Percentiles rank a stretch among this genome's conserved stretches.
Evolutionary conservation across 352 stramenopile genomes (phyloP).

Genomic region (Globisporangium canariense): DNA sequence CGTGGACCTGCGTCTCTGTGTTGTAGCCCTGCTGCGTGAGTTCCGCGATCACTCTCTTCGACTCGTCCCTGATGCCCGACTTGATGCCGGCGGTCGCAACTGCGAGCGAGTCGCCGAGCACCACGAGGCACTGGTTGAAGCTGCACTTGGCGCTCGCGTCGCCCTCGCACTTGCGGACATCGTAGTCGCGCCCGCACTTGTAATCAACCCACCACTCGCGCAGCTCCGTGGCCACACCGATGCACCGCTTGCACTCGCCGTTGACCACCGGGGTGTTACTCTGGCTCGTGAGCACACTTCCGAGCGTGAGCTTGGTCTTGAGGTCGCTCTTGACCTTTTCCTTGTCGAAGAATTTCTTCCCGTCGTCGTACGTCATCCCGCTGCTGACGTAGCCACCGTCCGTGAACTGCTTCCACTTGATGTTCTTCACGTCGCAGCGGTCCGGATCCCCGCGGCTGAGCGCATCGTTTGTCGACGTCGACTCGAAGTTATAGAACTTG

Average conservation of each 20-base stretch:
- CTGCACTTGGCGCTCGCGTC: constrained; percentile 25
- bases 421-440: constrained; percentile 34
- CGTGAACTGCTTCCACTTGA: background rate
- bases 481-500: constrained; percentile 36
- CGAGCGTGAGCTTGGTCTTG: background rate
- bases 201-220: constrained; percentile 63
- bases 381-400: background rate
- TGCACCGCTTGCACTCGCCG: constrained; percentile 45
- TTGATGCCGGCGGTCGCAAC: constrained; percentile 31
- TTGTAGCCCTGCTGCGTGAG: constrained; percentile 40
- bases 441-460: constrained; percentile 25
- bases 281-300: constrained; percentile 1
- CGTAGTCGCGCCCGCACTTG: constrained; percentile 49
- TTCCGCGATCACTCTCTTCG: constrained; percentile 31
- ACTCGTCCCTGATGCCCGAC: constrained; percentile 19
- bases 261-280: constrained; percentile 17
- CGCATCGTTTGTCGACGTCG: constrained; percentile 43
- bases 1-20: constrained; percentile 59
- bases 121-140: constrained; percentile 50
- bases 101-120: constrained; percentile 46
- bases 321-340: constrained; percentile 28
- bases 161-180: constrained; percentile 36
- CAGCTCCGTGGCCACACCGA: constrained; percentile 36
- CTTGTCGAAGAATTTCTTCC: constrained; percentile 30
- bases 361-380: constrained; percentile 10